These are phyloP conservation scores for Adansonia rubrostipa DNA, from an alignment of 441 rosid species.

Conservation along the genomic window DNA sequence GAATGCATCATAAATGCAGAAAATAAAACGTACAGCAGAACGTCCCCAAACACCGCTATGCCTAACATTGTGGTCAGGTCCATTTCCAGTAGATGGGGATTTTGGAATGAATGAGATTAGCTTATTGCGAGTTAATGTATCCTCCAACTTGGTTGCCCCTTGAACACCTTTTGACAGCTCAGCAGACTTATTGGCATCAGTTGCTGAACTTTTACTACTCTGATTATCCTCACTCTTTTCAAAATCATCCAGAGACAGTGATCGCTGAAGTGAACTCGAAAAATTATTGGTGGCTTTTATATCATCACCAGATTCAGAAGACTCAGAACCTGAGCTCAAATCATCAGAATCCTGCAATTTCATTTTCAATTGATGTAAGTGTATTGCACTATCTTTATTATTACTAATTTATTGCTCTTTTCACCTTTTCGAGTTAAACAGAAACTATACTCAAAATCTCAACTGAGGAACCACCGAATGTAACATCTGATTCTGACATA, in stretches of 20 bases:
- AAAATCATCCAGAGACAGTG: constrained; percentile 36
- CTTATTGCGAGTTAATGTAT: constrained; percentile 32
- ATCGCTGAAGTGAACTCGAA: constrained; percentile 41
- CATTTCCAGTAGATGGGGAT: constrained; percentile 45
- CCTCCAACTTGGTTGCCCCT: constrained; percentile 35
- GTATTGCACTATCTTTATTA: not conserved
- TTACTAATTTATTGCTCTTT: not conserved
- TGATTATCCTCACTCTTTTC: constrained; percentile 39
- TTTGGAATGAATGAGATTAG: constrained; percentile 38
- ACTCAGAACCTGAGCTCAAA: constrained; percentile 42
- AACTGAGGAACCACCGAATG: constrained; percentile 1
- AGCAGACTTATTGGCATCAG: constrained; percentile 36
- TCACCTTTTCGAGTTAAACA: constrained; percentile 5
- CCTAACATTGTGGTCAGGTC: constrained; percentile 39
- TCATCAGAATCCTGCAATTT: constrained; percentile 55
- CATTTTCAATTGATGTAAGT: constrained; percentile 15
- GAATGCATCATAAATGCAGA: constrained; percentile 7
- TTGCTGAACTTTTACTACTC: constrained; percentile 34
- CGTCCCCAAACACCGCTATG: constrained; percentile 56
- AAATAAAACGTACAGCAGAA: constrained; percentile 64
- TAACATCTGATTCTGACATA: not conserved
- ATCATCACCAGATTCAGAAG: constrained; percentile 41
- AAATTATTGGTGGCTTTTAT: constrained; percentile 37
- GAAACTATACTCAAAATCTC: not conserved
- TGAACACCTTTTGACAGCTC: constrained; percentile 34